Conservation (phyloP, 306 rosid species). For the Hippophae tibetana region DNA sequence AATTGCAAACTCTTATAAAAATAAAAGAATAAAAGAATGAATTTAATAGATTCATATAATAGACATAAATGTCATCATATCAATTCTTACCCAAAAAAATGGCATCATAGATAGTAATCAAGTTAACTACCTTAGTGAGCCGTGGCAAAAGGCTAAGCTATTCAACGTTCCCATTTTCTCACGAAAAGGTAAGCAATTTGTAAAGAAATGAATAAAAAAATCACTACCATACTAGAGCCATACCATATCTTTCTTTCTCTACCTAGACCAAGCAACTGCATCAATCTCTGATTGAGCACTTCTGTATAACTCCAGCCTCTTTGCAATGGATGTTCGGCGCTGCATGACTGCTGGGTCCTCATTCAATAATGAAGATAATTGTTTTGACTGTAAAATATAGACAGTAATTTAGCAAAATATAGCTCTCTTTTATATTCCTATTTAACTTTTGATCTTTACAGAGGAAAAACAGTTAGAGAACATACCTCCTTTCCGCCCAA, state of each 20-base stretch:
- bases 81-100: not conserved
- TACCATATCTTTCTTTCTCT: not conserved
- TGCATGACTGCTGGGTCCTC: constrained; percentile 45
- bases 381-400: constrained; percentile 19
- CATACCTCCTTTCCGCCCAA: constrained; percentile 33
- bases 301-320: constrained; percentile 34
- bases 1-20: not conserved
- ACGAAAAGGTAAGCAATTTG: not conserved
- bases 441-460: not conserved
- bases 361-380: constrained; percentile 26
- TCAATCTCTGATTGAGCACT: constrained; percentile 34
- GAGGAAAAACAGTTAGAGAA: not conserved
- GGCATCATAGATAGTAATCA: not conserved
- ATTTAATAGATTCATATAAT: not conserved
- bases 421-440: not conserved
- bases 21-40: not conserved
- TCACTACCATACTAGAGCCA: constrained; percentile 1
- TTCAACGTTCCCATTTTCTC: not conserved
- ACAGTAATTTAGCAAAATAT: not conserved
- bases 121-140: not conserved
- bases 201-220: constrained; percentile 5
- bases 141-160: constrained; percentile 5
- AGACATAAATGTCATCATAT: not conserved
- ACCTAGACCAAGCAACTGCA: constrained; percentile 32
- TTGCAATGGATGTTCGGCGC: constrained; percentile 21